Percentiles rank a stretch among this genome's conserved stretches.
Conservation (phyloP, 2,329 filamentous ascomycete species). For the Byssochlamys sp. region DNA sequence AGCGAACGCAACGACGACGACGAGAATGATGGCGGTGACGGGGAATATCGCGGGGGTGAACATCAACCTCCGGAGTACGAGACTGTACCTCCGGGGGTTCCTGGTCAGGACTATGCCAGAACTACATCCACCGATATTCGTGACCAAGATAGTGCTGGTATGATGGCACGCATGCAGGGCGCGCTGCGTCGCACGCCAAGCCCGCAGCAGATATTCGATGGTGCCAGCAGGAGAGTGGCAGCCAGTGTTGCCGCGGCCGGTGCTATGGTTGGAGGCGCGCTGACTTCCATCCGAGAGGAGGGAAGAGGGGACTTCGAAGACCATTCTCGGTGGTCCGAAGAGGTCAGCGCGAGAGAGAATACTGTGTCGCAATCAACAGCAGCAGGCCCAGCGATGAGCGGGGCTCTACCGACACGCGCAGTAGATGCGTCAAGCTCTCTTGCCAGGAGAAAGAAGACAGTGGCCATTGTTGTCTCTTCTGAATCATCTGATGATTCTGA, state of each 20-base stretch:
- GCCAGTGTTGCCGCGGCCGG: constrained; percentile 76
- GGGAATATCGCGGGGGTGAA: constrained; percentile 19
- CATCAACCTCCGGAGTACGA: constrained; percentile 14
- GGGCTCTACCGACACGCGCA: constrained; percentile 22
- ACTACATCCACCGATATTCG: constrained; percentile 26
- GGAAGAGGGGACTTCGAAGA: constrained; percentile 71
- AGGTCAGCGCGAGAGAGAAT: constrained; percentile 59
- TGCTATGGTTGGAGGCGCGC: constrained; percentile 68
- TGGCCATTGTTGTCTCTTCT: constrained; percentile 82
- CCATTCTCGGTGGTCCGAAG: constrained; percentile 85
- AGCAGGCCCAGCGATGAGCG: constrained; percentile 18
- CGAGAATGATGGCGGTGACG: constrained; percentile 52
- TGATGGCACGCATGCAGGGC: constrained; percentile 69
- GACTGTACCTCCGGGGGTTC: background rate
- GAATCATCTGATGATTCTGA: constrained; percentile 53
- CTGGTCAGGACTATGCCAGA: constrained; percentile 13
- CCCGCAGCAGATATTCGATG: constrained; percentile 79
- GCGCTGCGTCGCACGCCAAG: constrained; percentile 73
- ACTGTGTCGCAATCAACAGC: constrained; percentile 19
- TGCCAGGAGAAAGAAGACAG: constrained; percentile 57
- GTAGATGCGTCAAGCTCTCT: constrained; percentile 19
- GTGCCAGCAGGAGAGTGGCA: constrained; percentile 68
- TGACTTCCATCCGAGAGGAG: constrained; percentile 76
- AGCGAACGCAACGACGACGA: constrained; percentile 72
- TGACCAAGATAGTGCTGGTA: constrained; percentile 44